Conservation (phyloP, 768 basidiomycete genomes). For the Lactarius quietus region DNA sequence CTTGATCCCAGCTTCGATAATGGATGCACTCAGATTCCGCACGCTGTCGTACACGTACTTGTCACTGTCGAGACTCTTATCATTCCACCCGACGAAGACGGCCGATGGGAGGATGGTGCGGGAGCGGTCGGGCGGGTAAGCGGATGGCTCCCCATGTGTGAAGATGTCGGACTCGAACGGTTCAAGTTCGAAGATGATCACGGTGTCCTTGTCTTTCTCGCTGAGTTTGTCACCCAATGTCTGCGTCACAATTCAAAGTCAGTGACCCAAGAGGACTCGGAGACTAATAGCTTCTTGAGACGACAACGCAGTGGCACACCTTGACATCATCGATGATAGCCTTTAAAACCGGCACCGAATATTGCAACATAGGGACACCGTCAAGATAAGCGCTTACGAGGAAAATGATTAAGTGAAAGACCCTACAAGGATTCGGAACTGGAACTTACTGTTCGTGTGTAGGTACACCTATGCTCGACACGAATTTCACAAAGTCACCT, state of each 20-base stretch:
- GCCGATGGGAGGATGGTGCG: neutral
- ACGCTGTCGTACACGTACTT: constrained; percentile 40
- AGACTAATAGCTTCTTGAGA: neutral
- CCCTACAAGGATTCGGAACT: neutral
- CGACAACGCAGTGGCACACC: constrained; percentile 28
- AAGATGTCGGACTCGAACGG: constrained; percentile 14
- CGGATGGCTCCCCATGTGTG: constrained; percentile 14
- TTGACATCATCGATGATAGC: constrained; percentile 44
- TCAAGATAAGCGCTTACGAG: neutral
- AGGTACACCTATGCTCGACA: neutral
- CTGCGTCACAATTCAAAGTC: constrained; percentile 29
- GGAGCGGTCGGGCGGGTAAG: constrained; percentile 18
- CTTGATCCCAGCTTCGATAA: constrained; percentile 38
- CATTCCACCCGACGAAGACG: constrained; percentile 43
- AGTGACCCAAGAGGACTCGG: neutral
- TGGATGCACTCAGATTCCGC: constrained; percentile 36
- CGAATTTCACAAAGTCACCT: constrained; percentile 37
- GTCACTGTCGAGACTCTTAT: constrained; percentile 42
- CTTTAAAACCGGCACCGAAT: constrained; percentile 27
- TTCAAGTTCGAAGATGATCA: constrained; percentile 37
- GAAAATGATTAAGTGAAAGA: neutral
- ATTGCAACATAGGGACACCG: neutral
- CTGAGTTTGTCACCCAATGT: constrained; percentile 41
- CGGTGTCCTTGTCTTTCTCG: constrained; percentile 36
- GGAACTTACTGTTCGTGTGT: neutral